Evolutionary conservation across 176 grass and related monocot genomes (phyloP).

Genomic region (Oryza glaberrima): DNA sequence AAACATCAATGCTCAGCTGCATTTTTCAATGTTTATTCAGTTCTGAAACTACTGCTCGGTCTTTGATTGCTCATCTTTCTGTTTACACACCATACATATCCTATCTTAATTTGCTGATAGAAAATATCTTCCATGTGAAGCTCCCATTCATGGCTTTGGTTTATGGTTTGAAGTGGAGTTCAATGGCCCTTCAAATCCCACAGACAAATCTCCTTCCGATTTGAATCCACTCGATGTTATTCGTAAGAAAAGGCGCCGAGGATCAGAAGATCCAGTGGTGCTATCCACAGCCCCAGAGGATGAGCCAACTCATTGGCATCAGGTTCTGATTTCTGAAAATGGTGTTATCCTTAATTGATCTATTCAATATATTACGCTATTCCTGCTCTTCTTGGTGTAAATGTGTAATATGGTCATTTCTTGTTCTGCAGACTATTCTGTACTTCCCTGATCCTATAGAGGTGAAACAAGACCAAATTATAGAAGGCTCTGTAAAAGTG

Average conservation of each 20-base stretch:
- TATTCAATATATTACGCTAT: background rate
- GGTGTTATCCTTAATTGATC: constrained; percentile 11
- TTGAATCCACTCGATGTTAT: constrained; percentile 54
- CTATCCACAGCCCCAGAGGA: constrained; percentile 91
- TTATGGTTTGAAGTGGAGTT: constrained; percentile 98
- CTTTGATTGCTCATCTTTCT: background rate
- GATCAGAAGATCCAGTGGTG: constrained; percentile 57
- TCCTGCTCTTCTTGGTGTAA: background rate
- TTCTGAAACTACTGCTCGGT: background rate
- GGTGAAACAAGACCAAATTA: constrained; percentile 78
- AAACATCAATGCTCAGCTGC: background rate
- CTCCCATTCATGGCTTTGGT: constrained; percentile 88
- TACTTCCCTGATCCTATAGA: constrained; percentile 91
- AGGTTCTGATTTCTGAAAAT: constrained; percentile 59
- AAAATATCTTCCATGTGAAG: constrained; percentile 50
- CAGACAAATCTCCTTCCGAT: constrained; percentile 35
- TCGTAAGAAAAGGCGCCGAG: constrained; percentile 59
- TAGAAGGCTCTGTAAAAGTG: constrained; percentile 81
- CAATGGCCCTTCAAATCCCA: constrained; percentile 66
- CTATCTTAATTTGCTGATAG: constrained; percentile 23
- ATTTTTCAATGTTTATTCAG: constrained; percentile 24
- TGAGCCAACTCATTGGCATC: constrained; percentile 88
- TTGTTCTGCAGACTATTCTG: constrained; percentile 76
- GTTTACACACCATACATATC: background rate
- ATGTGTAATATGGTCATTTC: constrained; percentile 27